A percentile compares a stretch with the other conserved stretches of the same genome.
Evolutionary conservation across 73 alveolate species (phyloP).

Genomic region (Diophrys appendiculata): DNA sequence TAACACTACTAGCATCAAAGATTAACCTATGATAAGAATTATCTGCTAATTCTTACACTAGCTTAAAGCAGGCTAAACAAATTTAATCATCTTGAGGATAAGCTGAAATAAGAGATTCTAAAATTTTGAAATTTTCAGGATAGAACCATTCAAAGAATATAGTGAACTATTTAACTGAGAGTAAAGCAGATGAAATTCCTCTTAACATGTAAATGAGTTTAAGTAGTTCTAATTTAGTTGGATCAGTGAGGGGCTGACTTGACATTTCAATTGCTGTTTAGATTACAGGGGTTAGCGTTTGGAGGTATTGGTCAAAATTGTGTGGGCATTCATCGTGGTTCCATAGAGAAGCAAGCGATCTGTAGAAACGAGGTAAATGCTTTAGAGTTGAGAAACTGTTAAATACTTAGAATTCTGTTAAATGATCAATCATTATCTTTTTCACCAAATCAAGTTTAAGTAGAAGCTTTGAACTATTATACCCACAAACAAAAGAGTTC

Average conservation of each 20-base stretch:
- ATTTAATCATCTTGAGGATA: constrained; percentile 34
- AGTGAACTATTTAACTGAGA: constrained; percentile 26
- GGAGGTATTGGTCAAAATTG: constrained; percentile 33
- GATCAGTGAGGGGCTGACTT: too few species aligned
- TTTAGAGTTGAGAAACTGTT: too few species aligned
- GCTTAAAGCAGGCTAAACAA: constrained; percentile 20
- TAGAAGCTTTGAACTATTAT: constrained; percentile 3
- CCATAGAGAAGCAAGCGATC: constrained; percentile 32
- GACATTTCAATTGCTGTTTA: not conserved
- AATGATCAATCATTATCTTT: too few species aligned
- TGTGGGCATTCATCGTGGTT: constrained; percentile 42
- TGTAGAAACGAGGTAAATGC: too few species aligned
- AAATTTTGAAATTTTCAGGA: constrained; percentile 46
- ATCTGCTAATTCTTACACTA: constrained; percentile 32
- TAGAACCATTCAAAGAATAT: constrained; percentile 61
- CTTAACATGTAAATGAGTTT: constrained; percentile 36
- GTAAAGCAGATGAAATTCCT: constrained; percentile 35
- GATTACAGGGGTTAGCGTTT: not conserved
- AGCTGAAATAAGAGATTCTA: constrained; percentile 13
- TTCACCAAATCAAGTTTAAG: too few species aligned
- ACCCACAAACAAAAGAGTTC: not conserved
- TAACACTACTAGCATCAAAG: constrained; percentile 40
- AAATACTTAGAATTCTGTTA: too few species aligned
- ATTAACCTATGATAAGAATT: constrained; percentile 35
- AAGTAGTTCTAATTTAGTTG: constrained; percentile 7